phyloP scores from a whole-genome alignment of 495 filamentous ascomycete genomes.

The Hypomontagnella monticulosa region DNA sequence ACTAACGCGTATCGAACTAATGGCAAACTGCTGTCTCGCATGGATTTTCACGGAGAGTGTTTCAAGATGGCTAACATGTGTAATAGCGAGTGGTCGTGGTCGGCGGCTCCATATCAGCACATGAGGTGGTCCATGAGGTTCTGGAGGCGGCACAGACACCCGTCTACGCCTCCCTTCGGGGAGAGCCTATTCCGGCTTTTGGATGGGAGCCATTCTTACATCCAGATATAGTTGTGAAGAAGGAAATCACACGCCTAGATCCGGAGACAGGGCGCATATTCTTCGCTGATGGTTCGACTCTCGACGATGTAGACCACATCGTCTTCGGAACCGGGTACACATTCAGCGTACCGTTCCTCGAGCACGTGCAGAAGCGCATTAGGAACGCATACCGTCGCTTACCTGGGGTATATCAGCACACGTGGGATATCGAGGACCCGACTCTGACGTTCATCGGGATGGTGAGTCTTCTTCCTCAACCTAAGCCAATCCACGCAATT shows the following conservation, averaged over 20 bases:
- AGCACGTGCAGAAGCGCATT: constrained; percentile 60
- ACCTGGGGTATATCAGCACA: constrained; percentile 66
- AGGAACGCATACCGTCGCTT: constrained; percentile 55
- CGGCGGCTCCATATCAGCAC: constrained; percentile 47
- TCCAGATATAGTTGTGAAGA: constrained; percentile 58
- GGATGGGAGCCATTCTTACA: constrained; percentile 59
- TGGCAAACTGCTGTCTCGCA: neutral
- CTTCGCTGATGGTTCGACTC: constrained; percentile 62
- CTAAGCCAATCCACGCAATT: neutral
- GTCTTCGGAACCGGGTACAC: constrained; percentile 68
- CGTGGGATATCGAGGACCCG: constrained; percentile 62
- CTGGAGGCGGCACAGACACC: constrained; percentile 42
- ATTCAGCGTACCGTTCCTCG: constrained; percentile 65
- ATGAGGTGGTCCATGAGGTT: constrained; percentile 49
- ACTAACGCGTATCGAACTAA: neutral
- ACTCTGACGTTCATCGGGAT: constrained; percentile 52
- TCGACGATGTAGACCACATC: constrained; percentile 64
- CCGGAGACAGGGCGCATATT: constrained; percentile 50
- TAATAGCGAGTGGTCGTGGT: constrained; percentile 47
- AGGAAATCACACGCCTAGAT: constrained; percentile 51
- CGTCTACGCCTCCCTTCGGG: constrained; percentile 43
- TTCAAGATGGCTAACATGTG: neutral
- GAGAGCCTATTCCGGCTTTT: constrained; percentile 47
- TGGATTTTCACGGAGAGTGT: neutral
- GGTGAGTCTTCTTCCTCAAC: constrained; percentile 28